Evolutionary conservation across 805 yeast genomes (phyloP).

Genomic region (Starmerella stigmatis): DNA sequence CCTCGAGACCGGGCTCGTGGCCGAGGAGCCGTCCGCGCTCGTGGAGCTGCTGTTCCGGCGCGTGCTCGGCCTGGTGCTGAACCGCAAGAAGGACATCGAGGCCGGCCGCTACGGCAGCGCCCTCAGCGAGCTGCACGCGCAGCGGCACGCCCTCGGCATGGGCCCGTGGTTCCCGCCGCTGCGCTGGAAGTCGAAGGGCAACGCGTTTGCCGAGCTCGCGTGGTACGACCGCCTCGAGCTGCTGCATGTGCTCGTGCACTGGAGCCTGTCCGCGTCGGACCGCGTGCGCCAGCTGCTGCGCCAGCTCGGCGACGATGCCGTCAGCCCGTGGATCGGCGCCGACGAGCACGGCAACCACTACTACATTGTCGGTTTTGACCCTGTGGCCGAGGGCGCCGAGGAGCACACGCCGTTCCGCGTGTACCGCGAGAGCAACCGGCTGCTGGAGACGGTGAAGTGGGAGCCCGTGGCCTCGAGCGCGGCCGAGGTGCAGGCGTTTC

Average conservation of each 20-base stretch:
- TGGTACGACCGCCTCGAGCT: conserved; percentile 31
- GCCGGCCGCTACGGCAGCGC: conserved; percentile 31
- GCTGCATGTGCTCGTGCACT: conserved; percentile 28
- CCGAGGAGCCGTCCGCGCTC: conserved; percentile 18
- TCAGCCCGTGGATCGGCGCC: conserved; percentile 23
- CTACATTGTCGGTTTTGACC: conserved; percentile 23
- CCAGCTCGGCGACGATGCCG: conserved; percentile 17
- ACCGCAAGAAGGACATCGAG: conserved; percentile 35
- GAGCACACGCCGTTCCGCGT: conserved; percentile 31
- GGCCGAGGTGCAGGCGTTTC: conserved; percentile 24
- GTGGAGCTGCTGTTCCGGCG: conserved; percentile 30
- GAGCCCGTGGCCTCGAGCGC: conserved; percentile 28
- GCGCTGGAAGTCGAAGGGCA: conserved; percentile 23
- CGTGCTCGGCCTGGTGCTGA: conserved; percentile 31
- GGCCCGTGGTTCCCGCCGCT: conserved; percentile 26
- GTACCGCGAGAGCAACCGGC: conserved; percentile 29
- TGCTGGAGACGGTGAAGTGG: conserved; percentile 29
- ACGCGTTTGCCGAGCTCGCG: conserved; percentile 26
- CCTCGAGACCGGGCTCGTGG: conserved; percentile 31
- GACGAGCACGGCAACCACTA: conserved; percentile 22
- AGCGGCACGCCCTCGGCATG: conserved; percentile 26
- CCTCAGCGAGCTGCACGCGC: conserved; percentile 32
- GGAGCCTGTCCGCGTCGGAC: conserved; percentile 30
- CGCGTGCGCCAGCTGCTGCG: conserved; percentile 23
- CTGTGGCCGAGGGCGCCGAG: conserved; percentile 16